Base-by-base conservation (phyloP, 2,329 filamentous ascomycete genomes). In the Clathrospora elynae region DNA sequence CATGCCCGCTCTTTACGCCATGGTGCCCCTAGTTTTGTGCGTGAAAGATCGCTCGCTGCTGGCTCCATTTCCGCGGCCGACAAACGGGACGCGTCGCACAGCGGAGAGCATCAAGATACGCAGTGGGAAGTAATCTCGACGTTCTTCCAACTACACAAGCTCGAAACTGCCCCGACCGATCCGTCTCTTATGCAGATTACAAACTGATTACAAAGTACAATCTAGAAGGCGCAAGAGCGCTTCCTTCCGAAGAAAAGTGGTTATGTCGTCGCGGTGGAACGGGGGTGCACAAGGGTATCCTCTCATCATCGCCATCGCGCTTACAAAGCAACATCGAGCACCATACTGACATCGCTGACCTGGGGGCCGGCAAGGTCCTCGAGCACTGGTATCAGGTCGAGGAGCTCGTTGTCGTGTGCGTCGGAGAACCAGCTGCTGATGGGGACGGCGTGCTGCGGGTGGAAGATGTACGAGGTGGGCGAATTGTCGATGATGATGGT, bases 341-440 rank as follows among this genome's bases (percentile, higher is more conserved):
- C 93, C 65, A 99, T 79, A 78, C 92, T 97, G 71, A 99, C 93
- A 73, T 99, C 93, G 73, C 87, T 83, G 50, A 99, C 93, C 69
- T 92, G 88, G 47, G 85, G 73, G 57, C 88, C 86, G 51, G 93
- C 92, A 67, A 99, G 80, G 73, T 99, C 93, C 79, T 99, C 93
- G 57, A 99, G 89, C 62, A 99, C 93, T 38, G 93, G 93, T 71
- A 99, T 97, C 62, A 99, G 78, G 71, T 99, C 93, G 64, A 99
- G 80, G 51, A 99, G 81, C 79, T 99, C 93, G 74, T 99, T 99
- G 76, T 99, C 93, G 73, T 99, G 93, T 50, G 93, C 93, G 74
- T 99, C 93, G 57, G 91, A 96, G 76, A 99, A 99, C 93, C 93
- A 99, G 79, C 92, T 97, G 81, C 91, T 96, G 75, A 99, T 99